Evolutionary conservation across 2,329 filamentous ascomycete genomes (phyloP), one percentile per base, ranked within the genome.

Genomic region (Phialophora macrospora): DNA sequence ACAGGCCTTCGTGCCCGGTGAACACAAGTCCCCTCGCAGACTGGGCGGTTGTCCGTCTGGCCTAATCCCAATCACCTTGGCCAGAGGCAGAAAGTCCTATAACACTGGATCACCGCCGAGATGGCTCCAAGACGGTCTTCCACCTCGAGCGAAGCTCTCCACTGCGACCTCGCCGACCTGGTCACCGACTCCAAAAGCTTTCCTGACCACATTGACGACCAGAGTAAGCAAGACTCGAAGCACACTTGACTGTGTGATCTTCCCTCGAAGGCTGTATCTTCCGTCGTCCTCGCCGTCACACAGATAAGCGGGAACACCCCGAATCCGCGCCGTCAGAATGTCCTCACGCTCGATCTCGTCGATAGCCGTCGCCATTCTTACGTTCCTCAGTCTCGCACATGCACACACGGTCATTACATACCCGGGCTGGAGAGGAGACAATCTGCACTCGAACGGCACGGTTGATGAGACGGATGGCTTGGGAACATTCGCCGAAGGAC

Each of bases 381-480:
- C 73, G 54, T 67, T 81, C 38, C 77, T 79, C 60, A 70, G 75
- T 34, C 72, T 77, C 28, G 68, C 80, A 55, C 74, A 79, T 22
- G 81, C 83, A 55, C 92, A 96, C 77, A 90, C 85, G n/a, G 85
- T 96, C 75, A 89, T 96, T 77, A 88, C 89, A 68, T 96, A 96
- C 75, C 93, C 92, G 0, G 91, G 90, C 71, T 94, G 90, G 88
- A 82, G 93, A 84, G 93, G 92, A 70, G 89, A 96, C 81, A 96
- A 92, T 76, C 85, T 96, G 68, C 85, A 90, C 75, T 90, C 89
- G 51, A 96, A 92, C 76, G 87, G 86, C 2, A 88, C 85, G 2
- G 72, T 81, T 26, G 73, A 77, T 38, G 77, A 81, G 14, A 72
- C 79, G n/a, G 76, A 75, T 51, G 81, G 81, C 12, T 72, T 87